A percentile compares a stretch with the other conserved stretches of the same genome.
Evolutionary conservation across 306 rosid genomes (phyloP).

Genomic region (Bauhinia variegata): DNA sequence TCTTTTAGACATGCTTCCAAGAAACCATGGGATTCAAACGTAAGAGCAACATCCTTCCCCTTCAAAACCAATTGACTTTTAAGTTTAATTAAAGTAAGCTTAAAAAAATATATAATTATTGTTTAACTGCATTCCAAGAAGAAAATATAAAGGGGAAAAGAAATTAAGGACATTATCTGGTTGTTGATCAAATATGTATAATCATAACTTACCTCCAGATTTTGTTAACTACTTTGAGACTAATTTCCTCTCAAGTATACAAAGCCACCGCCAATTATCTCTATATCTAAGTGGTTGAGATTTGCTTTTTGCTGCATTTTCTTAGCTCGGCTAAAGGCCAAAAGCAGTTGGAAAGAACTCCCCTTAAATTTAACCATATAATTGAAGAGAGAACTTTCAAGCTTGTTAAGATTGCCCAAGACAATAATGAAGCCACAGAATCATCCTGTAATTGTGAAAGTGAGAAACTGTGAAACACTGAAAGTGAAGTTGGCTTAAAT

Average conservation of each 20-base stretch:
- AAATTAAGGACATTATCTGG: background rate
- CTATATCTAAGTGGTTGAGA: background rate
- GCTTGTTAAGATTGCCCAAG: no score
- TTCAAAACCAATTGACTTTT: background rate
- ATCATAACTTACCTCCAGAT: conserved; percentile 33
- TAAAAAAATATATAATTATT: no score
- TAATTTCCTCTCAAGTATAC: background rate
- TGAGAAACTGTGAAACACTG: no score
- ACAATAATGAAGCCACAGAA: no score
- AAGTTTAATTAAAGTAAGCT: no score
- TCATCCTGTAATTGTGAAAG: no score
- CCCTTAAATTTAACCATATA: background rate
- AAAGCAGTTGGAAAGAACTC: background rate
- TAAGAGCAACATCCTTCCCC: background rate
- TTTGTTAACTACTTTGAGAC: conserved; percentile 15
- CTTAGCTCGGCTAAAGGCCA: background rate
- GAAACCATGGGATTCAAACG: background rate
- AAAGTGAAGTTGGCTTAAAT: no score
- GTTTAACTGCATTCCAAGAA: no score
- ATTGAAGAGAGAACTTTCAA: background rate
- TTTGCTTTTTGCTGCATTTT: background rate
- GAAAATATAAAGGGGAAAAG: no score
- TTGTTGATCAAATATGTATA: conserved; percentile 37
- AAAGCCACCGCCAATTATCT: no score
- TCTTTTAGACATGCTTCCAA: background rate